phyloP scores from a whole-genome alignment of 192 early-diverging fungal species.

The Linnemannia zychae region DNA sequence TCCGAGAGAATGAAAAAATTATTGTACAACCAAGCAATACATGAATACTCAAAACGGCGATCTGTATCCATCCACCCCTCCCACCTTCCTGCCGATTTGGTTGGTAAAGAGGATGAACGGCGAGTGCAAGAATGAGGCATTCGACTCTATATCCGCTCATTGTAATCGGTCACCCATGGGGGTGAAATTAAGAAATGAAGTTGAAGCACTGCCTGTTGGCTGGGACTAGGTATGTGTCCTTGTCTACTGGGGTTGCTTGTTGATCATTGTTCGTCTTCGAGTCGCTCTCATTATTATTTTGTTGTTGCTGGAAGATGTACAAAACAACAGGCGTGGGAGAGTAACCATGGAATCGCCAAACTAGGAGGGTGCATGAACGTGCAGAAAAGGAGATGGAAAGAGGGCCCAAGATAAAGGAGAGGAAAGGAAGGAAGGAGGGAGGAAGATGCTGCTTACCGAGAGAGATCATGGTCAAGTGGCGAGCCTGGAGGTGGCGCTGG shows the following conservation, averaged over 20 bases:
- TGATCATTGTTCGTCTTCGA: not conserved
- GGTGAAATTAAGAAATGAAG: not conserved
- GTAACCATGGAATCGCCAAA: not conserved
- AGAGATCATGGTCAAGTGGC: slow-evolving; percentile 75
- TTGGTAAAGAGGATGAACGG: not conserved
- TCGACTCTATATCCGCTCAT: not conserved
- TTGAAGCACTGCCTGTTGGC: not conserved
- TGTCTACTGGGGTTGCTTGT: too few species aligned
- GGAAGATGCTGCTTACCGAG: slow-evolving; percentile 27
- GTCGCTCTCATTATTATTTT: not conserved
- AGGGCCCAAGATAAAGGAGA: too few species aligned
- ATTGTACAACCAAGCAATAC: not conserved
- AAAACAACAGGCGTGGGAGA: not conserved
- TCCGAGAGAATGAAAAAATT: not conserved
- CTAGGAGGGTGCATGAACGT: not conserved
- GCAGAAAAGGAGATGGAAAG: not conserved
- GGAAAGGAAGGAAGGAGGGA: not conserved
- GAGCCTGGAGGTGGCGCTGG: slow-evolving; percentile 74
- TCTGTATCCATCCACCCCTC: not conserved
- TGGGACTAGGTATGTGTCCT: too few species aligned
- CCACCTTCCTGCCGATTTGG: not conserved
- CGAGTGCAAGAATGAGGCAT: not conserved
- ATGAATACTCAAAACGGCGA: slow-evolving; percentile 11
- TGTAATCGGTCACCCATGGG: not conserved
- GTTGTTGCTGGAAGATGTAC: not conserved